Base-by-base conservation (phyloP, 1,284 basidiomycete genomes). In the Gomphus bonarii region DNA sequence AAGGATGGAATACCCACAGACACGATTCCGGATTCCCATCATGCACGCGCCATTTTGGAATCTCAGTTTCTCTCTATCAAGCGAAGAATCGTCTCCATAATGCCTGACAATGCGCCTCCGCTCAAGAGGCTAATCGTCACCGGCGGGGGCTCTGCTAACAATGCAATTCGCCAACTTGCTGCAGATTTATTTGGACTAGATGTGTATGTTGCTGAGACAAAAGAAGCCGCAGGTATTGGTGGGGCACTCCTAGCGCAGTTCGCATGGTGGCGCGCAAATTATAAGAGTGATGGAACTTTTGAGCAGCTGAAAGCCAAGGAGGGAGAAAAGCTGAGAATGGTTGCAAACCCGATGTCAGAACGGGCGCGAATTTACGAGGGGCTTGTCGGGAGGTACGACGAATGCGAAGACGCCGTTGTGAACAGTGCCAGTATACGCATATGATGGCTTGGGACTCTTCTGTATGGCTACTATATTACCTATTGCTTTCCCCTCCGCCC, bases 51-150 rank as follows among this genome's bases (percentile, higher is more conserved):
- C 5, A 89, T 95, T 61, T 74, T 95, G 61, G 87, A 92, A 69
- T 90, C 88, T 0, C 91, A 95, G 65, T 81, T 94, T 66, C 74
- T 94, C 65, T 91, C 82, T 59, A 91, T 85, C 70, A 79, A 78
- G 59, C 81, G 81, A 46, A 80, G 85, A 57, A 79, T 87, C 33
- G 73, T 74, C 1, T 79, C 78, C n/a, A 87, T 90, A 64, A 70
- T 90, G 25, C 83, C 83, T 0, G 69, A 73, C 11, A 68, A 79
- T 63, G 71, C 81, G 14, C 75, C 77, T 31, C 81, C 73, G 28
- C 74, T 92, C 31, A 76, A 78, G 50, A 75, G 88, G 28, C 77
- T 94, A 54, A 82, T 92, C 60, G 75, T 91, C 35, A 86, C 88
- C 0, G 91, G 91, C 28, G 91, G 91, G 16, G 84, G 88, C 0